Evolutionary conservation across 768 basidiomycete species (phyloP), one percentile per base, ranked within the genome.

Genomic region (Sarcomyxa edulis): DNA sequence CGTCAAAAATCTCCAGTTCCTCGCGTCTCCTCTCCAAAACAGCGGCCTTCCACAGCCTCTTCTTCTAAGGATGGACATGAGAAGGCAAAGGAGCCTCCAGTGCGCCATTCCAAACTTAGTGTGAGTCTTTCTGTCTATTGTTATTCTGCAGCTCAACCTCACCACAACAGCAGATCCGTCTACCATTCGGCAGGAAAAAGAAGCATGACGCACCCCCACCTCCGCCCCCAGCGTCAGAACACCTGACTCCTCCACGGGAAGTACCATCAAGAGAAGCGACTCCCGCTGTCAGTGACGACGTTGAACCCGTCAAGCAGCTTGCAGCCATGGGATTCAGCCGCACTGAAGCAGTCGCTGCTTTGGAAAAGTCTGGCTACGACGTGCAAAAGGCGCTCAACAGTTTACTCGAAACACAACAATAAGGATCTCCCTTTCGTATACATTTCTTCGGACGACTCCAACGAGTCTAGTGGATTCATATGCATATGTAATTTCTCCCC

Each of bases 321-420:
- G 80, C 79, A 32, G 74, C 72, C 14, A 96, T 97, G 93, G 95
- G 95, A 18, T 97, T 98, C 68, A 81, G 74, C 45, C 76, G 94
- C 28, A 59, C 66, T 11, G 81, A 93, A 55, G 88, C 90, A 0
- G 76, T 97, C 6, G 72, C 72, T 9, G 91, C 94, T 9, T 68
- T 98, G 5, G 94, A 95, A 59, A 80, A 75, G 41, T 69, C 85
- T 53, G 81, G 78, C 39, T 96, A 95, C 52, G 84, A 93, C 56
- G 74, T 95, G 25, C 81, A 24, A 15, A 35, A 28, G 23, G 46
- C 46, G 6, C 31, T 48, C 22, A 48, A 48, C 27, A 42, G 38
- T 28, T 27, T 48, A n/a, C 29, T 48, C 9, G 34, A 23, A 32
- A 14, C 28, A 12, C 38, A 39, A 26, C 32, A 23, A 32, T 35